Conservation (phyloP, 2,329 filamentous ascomycete genomes). For the Fusarium avenaceum region DNA sequence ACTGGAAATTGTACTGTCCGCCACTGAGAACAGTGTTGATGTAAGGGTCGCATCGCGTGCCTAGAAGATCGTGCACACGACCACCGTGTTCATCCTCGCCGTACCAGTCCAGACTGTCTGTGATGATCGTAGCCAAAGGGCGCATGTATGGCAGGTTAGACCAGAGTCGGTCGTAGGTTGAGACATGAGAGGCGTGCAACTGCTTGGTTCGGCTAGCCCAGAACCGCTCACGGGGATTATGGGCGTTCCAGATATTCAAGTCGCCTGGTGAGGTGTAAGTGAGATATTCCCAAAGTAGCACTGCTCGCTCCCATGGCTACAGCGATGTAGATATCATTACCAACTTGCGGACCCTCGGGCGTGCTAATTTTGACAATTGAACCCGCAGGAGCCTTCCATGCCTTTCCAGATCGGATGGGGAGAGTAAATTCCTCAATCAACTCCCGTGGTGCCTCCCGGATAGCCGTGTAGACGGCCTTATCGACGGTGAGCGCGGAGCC, state of each 20-base stretch:
- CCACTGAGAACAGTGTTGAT: constrained; percentile 80
- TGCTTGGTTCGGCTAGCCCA: constrained; percentile 86
- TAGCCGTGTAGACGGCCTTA: constrained; percentile 68
- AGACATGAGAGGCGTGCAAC: constrained; percentile 81
- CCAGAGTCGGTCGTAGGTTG: constrained; percentile 81
- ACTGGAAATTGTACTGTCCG: constrained; percentile 83
- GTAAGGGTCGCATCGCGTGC: constrained; percentile 88
- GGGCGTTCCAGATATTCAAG: constrained; percentile 83
- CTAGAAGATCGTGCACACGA: constrained; percentile 81
- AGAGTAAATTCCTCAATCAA: constrained; percentile 69
- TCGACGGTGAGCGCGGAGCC: constrained; percentile 62
- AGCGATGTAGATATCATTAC: constrained; percentile 49
- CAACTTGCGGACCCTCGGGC: constrained; percentile 82
- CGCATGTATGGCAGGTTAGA: constrained; percentile 82
- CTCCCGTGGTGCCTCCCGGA: constrained; percentile 64
- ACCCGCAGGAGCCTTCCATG: constrained; percentile 78
- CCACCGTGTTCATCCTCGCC: constrained; percentile 73
- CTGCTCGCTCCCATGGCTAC: background rate
- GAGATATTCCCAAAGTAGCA: background rate
- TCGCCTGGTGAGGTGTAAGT: constrained; percentile 65
- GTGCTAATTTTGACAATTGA: constrained; percentile 80
- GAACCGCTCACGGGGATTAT: constrained; percentile 84
- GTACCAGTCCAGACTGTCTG: constrained; percentile 75
- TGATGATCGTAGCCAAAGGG: constrained; percentile 78
- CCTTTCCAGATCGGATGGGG: constrained; percentile 79